Conservation (phyloP, 1,139 yeast genomes). For the Entelexis sorbosivorans region DNA sequence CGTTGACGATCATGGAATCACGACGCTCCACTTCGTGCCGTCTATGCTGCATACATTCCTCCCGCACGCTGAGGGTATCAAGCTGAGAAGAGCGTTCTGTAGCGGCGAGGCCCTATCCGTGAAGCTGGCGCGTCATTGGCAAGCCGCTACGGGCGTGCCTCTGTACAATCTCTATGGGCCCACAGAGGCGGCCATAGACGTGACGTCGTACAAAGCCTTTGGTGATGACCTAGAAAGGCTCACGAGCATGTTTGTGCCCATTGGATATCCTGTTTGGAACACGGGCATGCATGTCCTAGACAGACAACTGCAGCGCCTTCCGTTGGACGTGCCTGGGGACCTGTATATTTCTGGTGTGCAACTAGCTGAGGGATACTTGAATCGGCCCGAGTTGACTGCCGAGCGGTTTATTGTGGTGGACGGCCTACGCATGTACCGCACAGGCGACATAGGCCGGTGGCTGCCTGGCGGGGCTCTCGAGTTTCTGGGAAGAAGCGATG, state of each 20-base stretch:
- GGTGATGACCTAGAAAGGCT: neutral
- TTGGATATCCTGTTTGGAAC: conserved; percentile 18
- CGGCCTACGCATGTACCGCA: conserved; percentile 23
- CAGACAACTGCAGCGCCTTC: conserved; percentile 12
- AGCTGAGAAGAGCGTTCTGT: conserved; percentile 12
- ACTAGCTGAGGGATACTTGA: conserved; percentile 25
- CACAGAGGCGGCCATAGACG: conserved; percentile 20
- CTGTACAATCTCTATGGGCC: conserved; percentile 19
- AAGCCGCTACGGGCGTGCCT: conserved; percentile 6
- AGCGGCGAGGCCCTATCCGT: conserved; percentile 17
- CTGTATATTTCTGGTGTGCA: conserved; percentile 26
- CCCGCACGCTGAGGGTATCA: neutral
- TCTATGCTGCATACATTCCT: conserved; percentile 16
- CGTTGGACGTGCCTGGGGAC: conserved; percentile 25
- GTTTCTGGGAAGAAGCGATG: conserved; percentile 24
- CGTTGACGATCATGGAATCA: conserved; percentile 1
- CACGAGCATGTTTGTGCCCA: conserved; percentile 7
- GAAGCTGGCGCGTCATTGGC: conserved; percentile 9
- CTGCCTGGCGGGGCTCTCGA: conserved; percentile 22
- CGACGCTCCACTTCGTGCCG: conserved; percentile 19
- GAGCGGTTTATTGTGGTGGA: conserved; percentile 18
- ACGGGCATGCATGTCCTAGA: conserved; percentile 15
- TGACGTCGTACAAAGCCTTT: conserved; percentile 11
- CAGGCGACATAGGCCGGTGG: conserved; percentile 26
- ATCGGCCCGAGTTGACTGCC: conserved; percentile 22